phyloP scores from a whole-genome alignment of 176 grass and related monocot species.

The Rhynchospora pubera region DNA sequence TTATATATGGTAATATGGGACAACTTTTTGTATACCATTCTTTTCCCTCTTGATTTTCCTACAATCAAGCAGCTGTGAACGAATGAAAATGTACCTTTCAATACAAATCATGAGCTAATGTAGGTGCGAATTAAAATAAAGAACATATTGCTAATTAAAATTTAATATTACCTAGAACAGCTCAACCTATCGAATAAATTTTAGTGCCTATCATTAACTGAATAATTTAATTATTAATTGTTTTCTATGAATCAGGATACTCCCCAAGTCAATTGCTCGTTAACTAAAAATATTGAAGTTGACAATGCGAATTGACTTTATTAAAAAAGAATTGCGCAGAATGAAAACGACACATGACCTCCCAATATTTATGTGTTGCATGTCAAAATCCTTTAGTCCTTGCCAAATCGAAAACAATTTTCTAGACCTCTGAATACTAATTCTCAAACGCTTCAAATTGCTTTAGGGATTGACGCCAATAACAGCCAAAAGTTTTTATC shows the following conservation, averaged over 20 bases:
- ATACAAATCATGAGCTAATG: background rate
- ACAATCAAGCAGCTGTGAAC: background rate
- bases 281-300: background rate
- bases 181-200: background rate
- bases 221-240: background rate
- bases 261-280: background rate
- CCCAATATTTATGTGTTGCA: background rate
- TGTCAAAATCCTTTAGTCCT: background rate
- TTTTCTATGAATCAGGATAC: background rate
- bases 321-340: background rate
- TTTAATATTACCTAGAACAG: background rate
- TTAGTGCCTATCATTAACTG: background rate
- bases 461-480: background rate
- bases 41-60: background rate
- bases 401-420: background rate
- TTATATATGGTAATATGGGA: background rate
- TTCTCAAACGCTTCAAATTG: background rate
- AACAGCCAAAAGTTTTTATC: background rate
- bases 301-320: background rate
- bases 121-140: background rate
- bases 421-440: background rate
- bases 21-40: background rate
- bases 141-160: background rate
- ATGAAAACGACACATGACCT: background rate
- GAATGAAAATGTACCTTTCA: conserved; percentile 10